Percentiles rank a stretch among this genome's conserved stretches.
phyloP scores from a whole-genome alignment of 768 basidiomycete genomes.

The Tulasnella sp. region DNA sequence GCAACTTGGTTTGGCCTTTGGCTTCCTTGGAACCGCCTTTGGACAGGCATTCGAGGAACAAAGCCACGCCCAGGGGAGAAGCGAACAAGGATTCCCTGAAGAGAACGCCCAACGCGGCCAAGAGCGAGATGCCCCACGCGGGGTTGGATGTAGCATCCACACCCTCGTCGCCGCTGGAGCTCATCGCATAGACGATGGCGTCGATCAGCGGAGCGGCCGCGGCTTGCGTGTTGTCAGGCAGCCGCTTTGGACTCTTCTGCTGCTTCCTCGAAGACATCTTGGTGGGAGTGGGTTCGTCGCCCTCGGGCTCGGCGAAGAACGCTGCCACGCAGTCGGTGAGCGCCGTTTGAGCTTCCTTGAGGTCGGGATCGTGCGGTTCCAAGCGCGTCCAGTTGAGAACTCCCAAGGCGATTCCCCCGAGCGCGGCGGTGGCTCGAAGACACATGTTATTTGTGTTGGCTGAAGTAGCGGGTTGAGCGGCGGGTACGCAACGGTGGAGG shows the following conservation, averaged over 20 bases:
- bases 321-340: slow-evolving; percentile 15
- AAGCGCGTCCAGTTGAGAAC: slow-evolving; percentile 3
- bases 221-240: slow-evolving; percentile 54
- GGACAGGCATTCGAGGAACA: slow-evolving; percentile 39
- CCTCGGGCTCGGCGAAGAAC: slow-evolving; percentile 36
- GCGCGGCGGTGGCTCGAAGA: neutral
- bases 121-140: slow-evolving; percentile 61
- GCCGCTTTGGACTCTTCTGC: slow-evolving; percentile 41
- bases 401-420: slow-evolving; percentile 11
- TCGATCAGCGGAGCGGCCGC: slow-evolving; percentile 43
- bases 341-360: neutral
- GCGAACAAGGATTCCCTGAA: slow-evolving; percentile 34
- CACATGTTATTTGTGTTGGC: slow-evolving; percentile 33
- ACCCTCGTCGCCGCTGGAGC: neutral
- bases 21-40: slow-evolving; percentile 44
- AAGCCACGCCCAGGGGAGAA: neutral
- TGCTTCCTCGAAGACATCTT: slow-evolving; percentile 24
- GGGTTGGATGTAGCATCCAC: slow-evolving; percentile 26
- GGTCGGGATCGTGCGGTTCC: neutral
- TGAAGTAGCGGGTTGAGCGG: slow-evolving; percentile 33
- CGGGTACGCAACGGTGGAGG: slow-evolving; percentile 36
- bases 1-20: slow-evolving; percentile 50
- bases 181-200: neutral
- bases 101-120: slow-evolving; percentile 55
- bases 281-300: slow-evolving; percentile 29